A percentile compares a stretch with the other conserved stretches of the same genome.
Conservation (phyloP, 75 land plant species). For the Pseudotsuga menziesii region DNA sequence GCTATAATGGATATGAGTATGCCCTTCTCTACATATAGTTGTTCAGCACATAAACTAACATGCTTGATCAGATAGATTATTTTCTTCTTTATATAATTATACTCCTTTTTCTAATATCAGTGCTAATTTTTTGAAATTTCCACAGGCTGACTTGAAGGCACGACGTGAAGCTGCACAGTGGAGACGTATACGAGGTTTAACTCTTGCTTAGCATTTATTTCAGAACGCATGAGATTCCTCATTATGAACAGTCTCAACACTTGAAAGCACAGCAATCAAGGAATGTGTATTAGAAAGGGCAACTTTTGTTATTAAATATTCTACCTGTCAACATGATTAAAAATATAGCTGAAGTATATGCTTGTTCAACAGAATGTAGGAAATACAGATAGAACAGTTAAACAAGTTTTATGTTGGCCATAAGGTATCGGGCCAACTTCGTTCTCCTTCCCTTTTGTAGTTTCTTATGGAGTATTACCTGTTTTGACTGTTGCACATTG, state of each 20-base stretch:
- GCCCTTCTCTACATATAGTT: no score
- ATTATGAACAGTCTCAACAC: background rate
- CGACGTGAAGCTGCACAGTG: constrained; percentile 94
- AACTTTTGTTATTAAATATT: background rate
- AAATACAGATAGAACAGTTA: background rate
- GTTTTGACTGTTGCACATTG: background rate
- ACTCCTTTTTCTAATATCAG: background rate
- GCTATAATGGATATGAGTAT: no score
- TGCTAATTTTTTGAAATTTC: background rate
- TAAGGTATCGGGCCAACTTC: background rate
- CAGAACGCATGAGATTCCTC: background rate
- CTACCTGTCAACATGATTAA: background rate
- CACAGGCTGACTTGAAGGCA: constrained; percentile 65
- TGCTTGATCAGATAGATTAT: no score
- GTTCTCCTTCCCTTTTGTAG: background rate
- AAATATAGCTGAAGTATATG: background rate
- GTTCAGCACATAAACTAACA: no score
- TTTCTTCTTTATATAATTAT: background rate
- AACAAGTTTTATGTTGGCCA: background rate
- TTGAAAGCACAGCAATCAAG: background rate
- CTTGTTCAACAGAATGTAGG: background rate
- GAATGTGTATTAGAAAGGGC: background rate
- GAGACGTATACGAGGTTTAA: constrained; percentile 78
- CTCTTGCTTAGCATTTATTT: background rate
- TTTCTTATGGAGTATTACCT: background rate